phyloP scores from a whole-genome alignment of 768 basidiomycete species.

The Nidularia pulvinata region DNA sequence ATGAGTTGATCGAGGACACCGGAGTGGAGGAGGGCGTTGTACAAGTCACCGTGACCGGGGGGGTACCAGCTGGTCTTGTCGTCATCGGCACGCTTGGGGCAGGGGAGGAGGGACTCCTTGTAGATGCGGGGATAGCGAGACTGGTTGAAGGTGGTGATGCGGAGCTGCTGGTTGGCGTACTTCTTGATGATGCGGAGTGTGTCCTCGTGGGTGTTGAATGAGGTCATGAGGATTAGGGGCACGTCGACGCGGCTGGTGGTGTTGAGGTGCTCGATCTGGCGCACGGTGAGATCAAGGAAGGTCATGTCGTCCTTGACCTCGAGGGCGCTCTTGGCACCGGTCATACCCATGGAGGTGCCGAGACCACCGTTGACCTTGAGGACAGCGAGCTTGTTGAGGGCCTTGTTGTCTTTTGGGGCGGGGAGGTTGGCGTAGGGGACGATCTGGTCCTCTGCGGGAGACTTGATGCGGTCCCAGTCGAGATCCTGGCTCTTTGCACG shows the following conservation, averaged over 20 bases:
- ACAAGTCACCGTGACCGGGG: constrained; percentile 96
- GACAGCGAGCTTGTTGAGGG: constrained; percentile 91
- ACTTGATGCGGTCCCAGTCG: constrained; percentile 89
- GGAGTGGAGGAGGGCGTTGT: constrained; percentile 89
- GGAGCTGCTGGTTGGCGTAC: constrained; percentile 93
- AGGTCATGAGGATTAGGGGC: constrained; percentile 98
- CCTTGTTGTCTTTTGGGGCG: constrained; percentile 51
- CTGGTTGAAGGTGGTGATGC: constrained; percentile 92
- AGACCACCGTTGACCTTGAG: constrained; percentile 96
- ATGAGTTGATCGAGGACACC: constrained; percentile 91
- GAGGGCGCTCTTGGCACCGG: constrained; percentile 89
- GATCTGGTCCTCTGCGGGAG: constrained; percentile 85
- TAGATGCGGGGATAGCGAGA: constrained; percentile 92
- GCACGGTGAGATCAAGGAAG: constrained; percentile 92
- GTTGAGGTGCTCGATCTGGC: constrained; percentile 97
- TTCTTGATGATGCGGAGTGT: constrained; percentile 97
- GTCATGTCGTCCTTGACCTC: constrained; percentile 98
- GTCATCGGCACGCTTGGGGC: constrained; percentile 72
- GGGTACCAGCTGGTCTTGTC: constrained; percentile 97
- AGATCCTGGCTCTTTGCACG: constrained; percentile 86
- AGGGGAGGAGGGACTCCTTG: constrained; percentile 87
- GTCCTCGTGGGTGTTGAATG: constrained; percentile 98
- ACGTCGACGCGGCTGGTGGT: constrained; percentile 83
- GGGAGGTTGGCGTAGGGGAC: constrained; percentile 79
- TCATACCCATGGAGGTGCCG: constrained; percentile 90